Base-by-base conservation (phyloP, 108 stramenopile species). In the Schizochytrium sp. region DNA sequence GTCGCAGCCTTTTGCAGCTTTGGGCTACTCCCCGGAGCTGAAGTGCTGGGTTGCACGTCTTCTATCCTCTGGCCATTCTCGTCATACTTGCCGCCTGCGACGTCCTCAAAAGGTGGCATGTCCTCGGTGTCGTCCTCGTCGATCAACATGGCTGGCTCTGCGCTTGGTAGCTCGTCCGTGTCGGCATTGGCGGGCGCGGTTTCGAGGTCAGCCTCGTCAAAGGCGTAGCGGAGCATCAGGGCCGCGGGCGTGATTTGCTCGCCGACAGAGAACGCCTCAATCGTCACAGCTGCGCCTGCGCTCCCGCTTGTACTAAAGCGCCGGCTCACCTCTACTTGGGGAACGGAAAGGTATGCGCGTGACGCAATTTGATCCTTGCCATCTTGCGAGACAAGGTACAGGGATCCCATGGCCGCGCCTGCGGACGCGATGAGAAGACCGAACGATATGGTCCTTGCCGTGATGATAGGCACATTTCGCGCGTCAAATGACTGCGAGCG, bases 151-250 rank as follows among this genome's bases (percentile, higher is more conserved):
- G 10, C 76, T 8, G 48, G 51, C 12, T 83, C 76, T 12, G 63
- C 25, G 63, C 63, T 69, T 18, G 63, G 63, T 2, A 69, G 2
- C 4, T 69, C 63, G 8, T 14, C 41, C 21, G 63, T 69, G 63
- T 23, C 63, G 34, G 25, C 63, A 5, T 69, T 18, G 25, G 63
- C 63, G 2, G 63, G 76, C 6, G 76, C 48, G 12, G 19, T 83
- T 12, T 83, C 76, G 45, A 83, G 76, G 28, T 83, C 76, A 6
- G 45, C 51, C 51, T 83, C 76, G 48, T 83, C 51, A 53, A 83
- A 83, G n/a, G 76, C 76, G 76, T 83, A 83, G 25, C 76, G 76
- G 25, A 83, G 76, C 76, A 83, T 47, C 18, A 83, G 76, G 6
- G 76, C 76, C 19, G 45, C 76, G 6, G 76, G 76, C 10, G 76